phyloP scores from a whole-genome alignment of 2,329 filamentous ascomycete genomes.

The Fusarium sp. region DNA sequence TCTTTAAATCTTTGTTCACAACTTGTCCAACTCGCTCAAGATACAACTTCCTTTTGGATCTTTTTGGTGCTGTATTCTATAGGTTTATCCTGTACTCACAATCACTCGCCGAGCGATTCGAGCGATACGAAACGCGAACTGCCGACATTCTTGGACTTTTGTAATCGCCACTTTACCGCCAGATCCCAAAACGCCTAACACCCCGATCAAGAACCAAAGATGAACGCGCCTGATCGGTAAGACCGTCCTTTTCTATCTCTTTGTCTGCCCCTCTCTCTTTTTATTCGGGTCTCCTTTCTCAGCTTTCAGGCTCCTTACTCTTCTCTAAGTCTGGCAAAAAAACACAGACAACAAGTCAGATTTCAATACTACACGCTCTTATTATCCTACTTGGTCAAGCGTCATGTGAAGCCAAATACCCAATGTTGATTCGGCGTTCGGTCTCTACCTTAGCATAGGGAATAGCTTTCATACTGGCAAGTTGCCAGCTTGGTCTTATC shows the following conservation, averaged over 20 bases:
- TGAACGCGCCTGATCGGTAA: slow-evolving; percentile 68
- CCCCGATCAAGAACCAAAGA: slow-evolving; percentile 42
- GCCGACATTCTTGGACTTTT: slow-evolving; percentile 5
- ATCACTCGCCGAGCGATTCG: neutral
- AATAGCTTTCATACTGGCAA: neutral
- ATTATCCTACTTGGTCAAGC: neutral
- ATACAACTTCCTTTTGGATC: slow-evolving; percentile 1
- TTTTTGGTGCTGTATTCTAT: neutral
- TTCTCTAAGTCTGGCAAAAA: neutral
- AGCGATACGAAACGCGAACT: neutral
- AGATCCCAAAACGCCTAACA: slow-evolving; percentile 14
- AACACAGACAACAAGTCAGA: neutral
- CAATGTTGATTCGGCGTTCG: neutral
- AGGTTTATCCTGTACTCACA: neutral
- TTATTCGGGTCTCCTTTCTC: neutral
- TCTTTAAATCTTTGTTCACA: slow-evolving; percentile 23
- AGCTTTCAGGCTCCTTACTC: neutral
- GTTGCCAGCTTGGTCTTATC: neutral
- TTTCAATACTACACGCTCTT: neutral
- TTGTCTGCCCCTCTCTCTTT: neutral
- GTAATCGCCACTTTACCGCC: slow-evolving; percentile 34
- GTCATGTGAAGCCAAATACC: neutral
- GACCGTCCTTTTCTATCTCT: slow-evolving; percentile 35
- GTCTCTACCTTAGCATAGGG: neutral
- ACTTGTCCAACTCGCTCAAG: neutral